Percentiles rank a stretch among this genome's conserved stretches.
These are phyloP conservation scores for Lipomyces yamadae DNA, from an alignment of 805 yeast species.

Conservation along the genomic window DNA sequence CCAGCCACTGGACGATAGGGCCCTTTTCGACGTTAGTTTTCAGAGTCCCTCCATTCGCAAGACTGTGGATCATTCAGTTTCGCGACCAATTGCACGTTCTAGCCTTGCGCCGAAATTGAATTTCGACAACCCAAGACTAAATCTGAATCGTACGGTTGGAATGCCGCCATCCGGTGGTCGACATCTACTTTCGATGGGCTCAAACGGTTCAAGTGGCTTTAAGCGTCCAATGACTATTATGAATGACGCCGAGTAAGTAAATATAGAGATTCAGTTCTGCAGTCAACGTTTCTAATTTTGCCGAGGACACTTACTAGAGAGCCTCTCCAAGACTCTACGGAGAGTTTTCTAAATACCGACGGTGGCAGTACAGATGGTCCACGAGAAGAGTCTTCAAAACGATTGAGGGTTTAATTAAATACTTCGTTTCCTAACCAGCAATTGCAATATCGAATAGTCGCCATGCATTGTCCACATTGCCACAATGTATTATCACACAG, in stretches of 20 bases:
- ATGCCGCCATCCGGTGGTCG: conserved; percentile 17
- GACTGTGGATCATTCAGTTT: conserved; percentile 41
- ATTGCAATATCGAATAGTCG: too few relatives aligned
- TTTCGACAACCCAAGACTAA: conserved; percentile 19
- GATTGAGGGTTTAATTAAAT: neutral
- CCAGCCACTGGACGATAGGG: conserved; percentile 34
- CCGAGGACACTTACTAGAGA: neutral
- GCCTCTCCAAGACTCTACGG: neutral
- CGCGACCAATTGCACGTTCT: conserved; percentile 37
- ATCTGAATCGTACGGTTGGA: conserved; percentile 13
- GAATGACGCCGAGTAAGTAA: conserved; percentile 3
- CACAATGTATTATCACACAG: too few relatives aligned
- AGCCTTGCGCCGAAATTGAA: neutral
- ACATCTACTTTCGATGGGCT: neutral
- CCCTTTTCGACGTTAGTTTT: conserved; percentile 39
- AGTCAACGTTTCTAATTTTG: neutral
- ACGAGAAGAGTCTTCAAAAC: neutral
- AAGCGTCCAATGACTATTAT: neutral
- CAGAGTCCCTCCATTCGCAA: conserved; percentile 41
- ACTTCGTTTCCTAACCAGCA: too few relatives aligned
- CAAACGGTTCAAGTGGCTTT: conserved; percentile 2
- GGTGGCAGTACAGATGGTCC: neutral
- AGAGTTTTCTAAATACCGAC: neutral
- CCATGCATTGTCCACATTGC: too few relatives aligned
- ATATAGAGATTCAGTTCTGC: neutral